Evolutionary conservation across 2,329 filamentous ascomycete genomes (phyloP), one percentile per base, ranked within the genome.

Genomic region (Trichoderma afroharzianum): DNA sequence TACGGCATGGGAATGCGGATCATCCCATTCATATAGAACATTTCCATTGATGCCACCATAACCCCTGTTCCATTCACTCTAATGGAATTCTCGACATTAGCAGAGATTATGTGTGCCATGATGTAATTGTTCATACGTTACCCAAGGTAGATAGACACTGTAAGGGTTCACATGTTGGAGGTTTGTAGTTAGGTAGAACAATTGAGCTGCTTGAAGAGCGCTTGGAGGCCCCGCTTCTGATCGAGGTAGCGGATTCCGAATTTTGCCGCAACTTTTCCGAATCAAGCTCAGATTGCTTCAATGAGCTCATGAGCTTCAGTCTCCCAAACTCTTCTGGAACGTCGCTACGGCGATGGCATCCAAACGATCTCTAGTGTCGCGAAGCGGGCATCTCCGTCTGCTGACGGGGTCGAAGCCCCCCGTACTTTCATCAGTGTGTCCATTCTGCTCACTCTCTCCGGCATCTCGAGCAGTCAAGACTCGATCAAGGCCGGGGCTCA

Each of bases 391-490:
- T 64, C 69, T 79, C 15, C 76, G 79, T 69, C 76, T 76, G 21
- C 59, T 80, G 66, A 64, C 75, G 33, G 72, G 74, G 55, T 33
- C 73, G 6, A 50, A 71, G 33, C 76, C 72, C 8, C 73, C 73
- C 9, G 66, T 62, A 1, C 28, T 58, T 28, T 5, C 72, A 7
- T 77, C 78, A 15, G 73, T 75, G 72, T 82, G 80, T 64, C 78
- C 77, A 1, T 80, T 80, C 59, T 82, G 80, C 73, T 78, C 77
- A 61, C 72, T 76, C 47, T 69, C 73, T 33, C 74, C 79, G n/a
- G 50, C 73, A 14, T 33, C 70, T 28, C 75, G 74, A 61, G 74
- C 69, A 73, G 74, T 68, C 74, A 74, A 74, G 26, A 15, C 14
- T 30, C 67, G 68, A 68, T 57, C 58, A 39, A 76, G 77, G 59